Base-by-base conservation (phyloP, 2,329 filamentous ascomycete genomes). In the Ceratocystis huliohia region DNA sequence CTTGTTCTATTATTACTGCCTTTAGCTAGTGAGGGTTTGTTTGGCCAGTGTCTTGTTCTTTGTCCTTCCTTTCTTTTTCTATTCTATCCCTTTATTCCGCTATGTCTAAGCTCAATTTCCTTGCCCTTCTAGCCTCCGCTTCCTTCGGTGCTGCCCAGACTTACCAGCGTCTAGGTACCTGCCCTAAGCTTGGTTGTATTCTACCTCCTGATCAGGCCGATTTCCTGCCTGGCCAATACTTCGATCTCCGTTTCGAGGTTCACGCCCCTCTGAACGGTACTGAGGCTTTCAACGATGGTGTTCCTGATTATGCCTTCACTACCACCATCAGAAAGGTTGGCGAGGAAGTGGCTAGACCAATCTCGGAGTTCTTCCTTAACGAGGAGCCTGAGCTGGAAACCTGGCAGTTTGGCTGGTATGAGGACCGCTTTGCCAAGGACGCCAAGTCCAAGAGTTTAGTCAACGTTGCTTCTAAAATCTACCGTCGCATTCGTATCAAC, bases 391-490 rank as follows among this genome's bases (percentile, higher is more conserved):
- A 84, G 73, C 77, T 94, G 17, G 90, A 95, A 79, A 86, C 80
- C 69, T 95, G 90, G 90, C 82, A 85, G 70, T 94, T 94, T 73
- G 81, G 80, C n/a, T 94, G 88, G 88, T 93, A 83, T 72, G 90
- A 93, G 78, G 88, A 95, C 72, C 82, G 91, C 30, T 95, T 90
- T 73, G 89, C 89, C 30, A 78, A 85, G 72, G 89, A 92, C 71
- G 84, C 84, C 3, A 77, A 83, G 25, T 85, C 81, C 44, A 82
- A 88, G 3, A 88, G 86, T 1, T 72, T 91, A 20, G 90, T 95
- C 75, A 89, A 91, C 69, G 90, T 94, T 63, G 86, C 89, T 1
- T 82, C 88, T 69, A 93, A 91, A 76, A 85, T 84, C 37, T 94
- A 91, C 78, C 83, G 90, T 69, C 83, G 84, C 69, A 82, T 94